Evolutionary conservation across 2,329 filamentous ascomycete species (phyloP).

Genomic region (Basipetospora chlamydospora): DNA sequence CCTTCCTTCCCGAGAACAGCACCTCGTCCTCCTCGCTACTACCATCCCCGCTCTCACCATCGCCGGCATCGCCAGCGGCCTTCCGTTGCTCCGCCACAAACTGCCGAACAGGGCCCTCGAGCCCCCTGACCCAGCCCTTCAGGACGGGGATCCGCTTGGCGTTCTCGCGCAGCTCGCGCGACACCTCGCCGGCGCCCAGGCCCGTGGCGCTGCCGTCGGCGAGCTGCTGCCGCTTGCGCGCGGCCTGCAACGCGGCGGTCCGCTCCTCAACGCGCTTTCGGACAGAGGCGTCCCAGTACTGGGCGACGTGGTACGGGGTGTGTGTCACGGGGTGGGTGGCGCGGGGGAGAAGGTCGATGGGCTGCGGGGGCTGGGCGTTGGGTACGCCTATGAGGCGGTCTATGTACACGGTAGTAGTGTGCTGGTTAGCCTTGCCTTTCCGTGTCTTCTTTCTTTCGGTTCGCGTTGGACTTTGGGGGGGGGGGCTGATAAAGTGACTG

Average conservation of each 20-base stretch:
- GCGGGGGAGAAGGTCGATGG: slow-evolving; percentile 68
- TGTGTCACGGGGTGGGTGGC: slow-evolving; percentile 66
- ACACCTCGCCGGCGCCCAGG: slow-evolving; percentile 44
- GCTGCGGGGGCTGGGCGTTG: slow-evolving; percentile 66
- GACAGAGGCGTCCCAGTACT: slow-evolving; percentile 55
- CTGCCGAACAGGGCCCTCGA: slow-evolving; percentile 70
- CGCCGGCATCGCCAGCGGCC: slow-evolving; percentile 7
- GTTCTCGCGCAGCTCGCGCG: slow-evolving; percentile 64
- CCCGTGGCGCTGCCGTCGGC: slow-evolving; percentile 24
- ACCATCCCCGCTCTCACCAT: slow-evolving; percentile 24
- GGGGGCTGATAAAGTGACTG: too few relatives aligned
- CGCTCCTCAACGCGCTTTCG: slow-evolving; percentile 36
- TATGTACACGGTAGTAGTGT: too few relatives aligned
- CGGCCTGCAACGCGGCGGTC: slow-evolving; percentile 22
- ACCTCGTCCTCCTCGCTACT: slow-evolving; percentile 73
- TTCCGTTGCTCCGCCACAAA: slow-evolving; percentile 47
- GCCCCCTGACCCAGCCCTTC: slow-evolving; percentile 62
- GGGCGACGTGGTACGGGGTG: slow-evolving; percentile 80
- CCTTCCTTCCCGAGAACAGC: slow-evolving; percentile 67
- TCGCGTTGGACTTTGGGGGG: too few relatives aligned
- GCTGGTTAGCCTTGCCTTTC: too few relatives aligned
- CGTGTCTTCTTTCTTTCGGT: too few relatives aligned
- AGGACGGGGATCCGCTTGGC: slow-evolving; percentile 71
- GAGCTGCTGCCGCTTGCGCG: slow-evolving; percentile 31
- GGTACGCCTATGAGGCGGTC: slow-evolving; percentile 80